Evolutionary conservation across 176 grass and related monocot species (phyloP).

Genomic region (Oryza longistaminata): DNA sequence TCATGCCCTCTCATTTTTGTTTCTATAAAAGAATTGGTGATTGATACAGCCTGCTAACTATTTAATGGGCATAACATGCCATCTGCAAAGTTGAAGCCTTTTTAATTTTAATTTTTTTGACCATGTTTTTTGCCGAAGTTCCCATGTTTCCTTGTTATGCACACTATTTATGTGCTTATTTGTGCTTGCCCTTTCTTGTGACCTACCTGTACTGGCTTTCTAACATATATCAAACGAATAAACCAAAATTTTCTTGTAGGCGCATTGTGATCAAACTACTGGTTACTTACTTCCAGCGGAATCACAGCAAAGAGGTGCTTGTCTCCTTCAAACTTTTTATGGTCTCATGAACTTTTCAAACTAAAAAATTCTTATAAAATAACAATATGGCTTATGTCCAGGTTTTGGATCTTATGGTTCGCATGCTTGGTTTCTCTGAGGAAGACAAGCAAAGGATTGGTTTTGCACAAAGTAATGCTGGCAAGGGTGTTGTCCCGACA

Average conservation of each 20-base stretch:
- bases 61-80: neutral
- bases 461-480: conserved; percentile 70
- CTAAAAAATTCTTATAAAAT: neutral
- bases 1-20: neutral
- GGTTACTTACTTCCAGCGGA: conserved; percentile 91
- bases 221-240: conserved; percentile 1
- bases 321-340: conserved; percentile 3
- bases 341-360: neutral
- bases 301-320: conserved; percentile 98
- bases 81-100: neutral
- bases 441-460: conserved; percentile 96
- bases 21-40: conserved; percentile 11
- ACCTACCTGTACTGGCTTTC: neutral
- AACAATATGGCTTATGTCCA: conserved; percentile 20
- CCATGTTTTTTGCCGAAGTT: conserved; percentile 1
- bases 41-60: neutral
- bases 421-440: conserved; percentile 94
- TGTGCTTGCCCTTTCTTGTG: neutral
- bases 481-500: conserved; percentile 79
- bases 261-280: conserved; percentile 92
- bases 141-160: neutral
- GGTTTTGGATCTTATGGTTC: conserved; percentile 93
- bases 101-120: neutral
- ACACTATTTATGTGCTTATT: neutral
- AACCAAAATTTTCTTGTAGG: conserved; percentile 53